Evolutionary conservation across 768 basidiomycete species (phyloP).

Genomic region (Amyloporia xantha): DNA sequence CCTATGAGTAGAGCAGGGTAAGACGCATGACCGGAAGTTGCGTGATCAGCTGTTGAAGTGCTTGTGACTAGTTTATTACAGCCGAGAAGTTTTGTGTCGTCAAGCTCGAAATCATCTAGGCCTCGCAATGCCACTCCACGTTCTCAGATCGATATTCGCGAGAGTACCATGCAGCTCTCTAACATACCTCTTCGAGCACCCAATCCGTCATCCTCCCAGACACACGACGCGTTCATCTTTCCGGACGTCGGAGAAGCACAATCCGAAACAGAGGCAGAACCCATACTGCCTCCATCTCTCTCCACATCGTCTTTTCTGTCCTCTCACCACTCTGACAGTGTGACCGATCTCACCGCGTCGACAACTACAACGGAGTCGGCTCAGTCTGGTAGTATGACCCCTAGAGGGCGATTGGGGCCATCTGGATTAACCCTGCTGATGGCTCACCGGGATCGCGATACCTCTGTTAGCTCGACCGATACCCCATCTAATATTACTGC

Average conservation of each 20-base stretch:
- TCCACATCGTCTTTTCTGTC: conserved; percentile 12
- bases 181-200: conserved; percentile 28
- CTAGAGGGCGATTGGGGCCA: conserved; percentile 10
- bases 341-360: conserved; percentile 16
- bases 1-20: conserved; percentile 26
- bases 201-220: conserved; percentile 34
- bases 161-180: conserved; percentile 61
- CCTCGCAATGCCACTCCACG: conserved; percentile 31
- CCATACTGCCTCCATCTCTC: not conserved
- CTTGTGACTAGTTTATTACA: conserved; percentile 44
- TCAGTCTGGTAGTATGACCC: conserved; percentile 12
- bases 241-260: not conserved
- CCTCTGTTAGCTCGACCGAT: conserved; percentile 2
- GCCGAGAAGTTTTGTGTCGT: conserved; percentile 39
- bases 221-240: conserved; percentile 6
- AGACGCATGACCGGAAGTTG: conserved; percentile 6
- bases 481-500: conserved; percentile 14
- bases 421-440: conserved; percentile 22
- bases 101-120: conserved; percentile 17
- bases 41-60: conserved; percentile 4
- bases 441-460: conserved; percentile 8
- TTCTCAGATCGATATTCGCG: conserved; percentile 58
- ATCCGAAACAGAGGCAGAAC: not conserved
- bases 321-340: conserved; percentile 9
- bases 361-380: conserved; percentile 16